Evolutionary conservation across 2,329 filamentous ascomycete species (phyloP).

Genomic region (Ascochyta lentis): DNA sequence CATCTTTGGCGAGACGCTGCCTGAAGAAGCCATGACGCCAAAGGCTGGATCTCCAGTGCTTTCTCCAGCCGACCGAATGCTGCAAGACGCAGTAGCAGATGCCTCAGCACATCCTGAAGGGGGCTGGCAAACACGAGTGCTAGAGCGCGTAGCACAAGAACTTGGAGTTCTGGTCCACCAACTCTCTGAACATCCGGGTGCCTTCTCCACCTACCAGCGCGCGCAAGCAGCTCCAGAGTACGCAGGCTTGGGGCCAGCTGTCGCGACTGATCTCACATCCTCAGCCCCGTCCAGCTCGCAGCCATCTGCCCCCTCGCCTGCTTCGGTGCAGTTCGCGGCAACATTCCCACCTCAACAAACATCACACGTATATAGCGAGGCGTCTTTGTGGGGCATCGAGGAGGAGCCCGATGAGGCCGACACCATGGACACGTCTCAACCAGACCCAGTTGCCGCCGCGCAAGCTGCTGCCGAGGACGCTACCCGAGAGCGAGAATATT

Average conservation of each 20-base stretch:
- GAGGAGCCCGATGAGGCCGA: conserved; percentile 59
- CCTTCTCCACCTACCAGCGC: conserved; percentile 81
- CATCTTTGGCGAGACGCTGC: conserved; percentile 82
- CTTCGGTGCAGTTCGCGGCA: conserved; percentile 57
- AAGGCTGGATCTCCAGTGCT: conserved; percentile 29
- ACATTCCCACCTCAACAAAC: conserved; percentile 50
- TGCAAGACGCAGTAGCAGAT: conserved; percentile 34
- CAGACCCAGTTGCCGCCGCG: conserved; percentile 19
- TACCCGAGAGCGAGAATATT: conserved; percentile 72
- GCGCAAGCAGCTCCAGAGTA: conserved; percentile 70
- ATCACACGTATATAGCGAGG: conserved; percentile 53
- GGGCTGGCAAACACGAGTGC: conserved; percentile 76
- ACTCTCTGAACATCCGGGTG: conserved; percentile 83
- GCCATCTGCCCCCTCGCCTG: conserved; percentile 34
- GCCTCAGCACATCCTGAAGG: conserved; percentile 45
- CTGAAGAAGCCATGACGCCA: conserved; percentile 49
- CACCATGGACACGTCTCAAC: conserved; percentile 55
- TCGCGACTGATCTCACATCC: conserved; percentile 30
- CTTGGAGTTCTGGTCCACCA: conserved; percentile 84
- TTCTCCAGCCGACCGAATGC: conserved; percentile 25
- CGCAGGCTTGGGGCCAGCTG: conserved; percentile 69
- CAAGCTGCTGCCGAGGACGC: conserved; percentile 40
- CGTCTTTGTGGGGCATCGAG: conserved; percentile 71
- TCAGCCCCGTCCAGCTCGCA: conserved; percentile 39
- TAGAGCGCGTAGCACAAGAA: conserved; percentile 86